These are phyloP conservation scores for Cyclotella kingstonii DNA, from an alignment of 108 stramenopile species.

Conservation along the genomic window DNA sequence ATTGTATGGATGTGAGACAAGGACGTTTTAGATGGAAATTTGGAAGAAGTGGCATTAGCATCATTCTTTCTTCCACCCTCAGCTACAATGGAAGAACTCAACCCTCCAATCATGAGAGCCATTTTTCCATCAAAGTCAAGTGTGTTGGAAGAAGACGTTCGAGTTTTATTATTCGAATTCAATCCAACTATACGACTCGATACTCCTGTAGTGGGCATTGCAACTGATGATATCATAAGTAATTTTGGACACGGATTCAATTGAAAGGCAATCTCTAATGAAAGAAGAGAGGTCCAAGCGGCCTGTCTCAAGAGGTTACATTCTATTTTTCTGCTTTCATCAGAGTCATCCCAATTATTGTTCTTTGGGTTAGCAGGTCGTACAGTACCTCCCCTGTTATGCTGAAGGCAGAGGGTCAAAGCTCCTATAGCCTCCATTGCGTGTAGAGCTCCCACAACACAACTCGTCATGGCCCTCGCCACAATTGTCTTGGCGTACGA, in stretches of 20 bases:
- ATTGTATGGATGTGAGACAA: conserved; percentile 28
- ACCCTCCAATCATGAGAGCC: conserved; percentile 2
- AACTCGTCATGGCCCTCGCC: conserved; percentile 35
- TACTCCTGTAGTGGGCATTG: background rate
- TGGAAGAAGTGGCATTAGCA: background rate
- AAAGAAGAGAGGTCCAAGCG: conserved; percentile 7
- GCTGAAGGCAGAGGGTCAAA: no score
- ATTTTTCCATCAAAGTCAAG: conserved; percentile 22
- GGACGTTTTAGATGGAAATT: background rate
- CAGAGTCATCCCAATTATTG: background rate
- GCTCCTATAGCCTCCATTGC: conserved; percentile 35
- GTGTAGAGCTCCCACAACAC: conserved; percentile 34
- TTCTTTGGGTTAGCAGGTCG: background rate
- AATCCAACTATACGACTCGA: conserved; percentile 1
- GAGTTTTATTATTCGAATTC: no score
- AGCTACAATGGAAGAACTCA: background rate
- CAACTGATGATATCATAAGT: conserved; percentile 1
- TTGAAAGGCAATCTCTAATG: conserved; percentile 17
- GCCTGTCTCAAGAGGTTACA: conserved; percentile 8
- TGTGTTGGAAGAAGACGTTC: no score
- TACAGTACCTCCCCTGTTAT: no score
- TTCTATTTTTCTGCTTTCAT: background rate
- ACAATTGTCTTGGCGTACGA: conserved; percentile 42
- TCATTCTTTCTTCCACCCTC: background rate
- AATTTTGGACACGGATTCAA: conserved; percentile 11